These are phyloP conservation scores for Exobasidium rhododendri DNA, from an alignment of 1,284 basidiomycete species.

Conservation along the genomic window DNA sequence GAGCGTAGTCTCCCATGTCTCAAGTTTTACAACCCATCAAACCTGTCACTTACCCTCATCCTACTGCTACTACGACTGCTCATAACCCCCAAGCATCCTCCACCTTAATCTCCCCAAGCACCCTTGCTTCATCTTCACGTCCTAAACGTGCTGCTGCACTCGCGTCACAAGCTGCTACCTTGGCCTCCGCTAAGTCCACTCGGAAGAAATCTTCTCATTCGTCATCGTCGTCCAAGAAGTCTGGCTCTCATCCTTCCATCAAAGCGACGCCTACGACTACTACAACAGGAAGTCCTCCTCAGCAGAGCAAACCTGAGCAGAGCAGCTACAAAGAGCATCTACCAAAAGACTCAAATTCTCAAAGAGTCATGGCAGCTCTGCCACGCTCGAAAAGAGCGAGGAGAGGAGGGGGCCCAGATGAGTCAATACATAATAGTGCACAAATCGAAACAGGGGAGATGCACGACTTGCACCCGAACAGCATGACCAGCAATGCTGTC, in stretches of 20 bases:
- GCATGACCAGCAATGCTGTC: background rate
- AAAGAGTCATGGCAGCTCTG: slow-evolving; percentile 10
- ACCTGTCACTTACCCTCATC: background rate
- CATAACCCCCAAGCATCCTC: background rate
- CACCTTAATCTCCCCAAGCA: background rate
- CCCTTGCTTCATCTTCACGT: background rate
- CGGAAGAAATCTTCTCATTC: background rate
- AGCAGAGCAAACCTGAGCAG: background rate
- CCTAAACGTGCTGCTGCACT: slow-evolving; percentile 2
- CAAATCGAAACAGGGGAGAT: no score
- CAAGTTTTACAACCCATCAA: background rate
- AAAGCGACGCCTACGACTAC: background rate
- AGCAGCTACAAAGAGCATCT: background rate
- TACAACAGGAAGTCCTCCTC: background rate
- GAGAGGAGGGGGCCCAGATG: background rate
- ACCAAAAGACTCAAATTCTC: background rate
- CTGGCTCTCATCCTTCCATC: background rate
- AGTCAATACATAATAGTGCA: background rate
- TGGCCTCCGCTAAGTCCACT: background rate
- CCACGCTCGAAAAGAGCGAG: slow-evolving; percentile 6
- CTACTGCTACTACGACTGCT: background rate
- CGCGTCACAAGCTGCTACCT: slow-evolving; percentile 6
- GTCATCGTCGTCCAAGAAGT: background rate
- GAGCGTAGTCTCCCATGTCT: background rate
- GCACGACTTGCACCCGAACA: no score